Percentiles rank a stretch among this genome's conserved stretches.
phyloP scores from a whole-genome alignment of 2,329 filamentous ascomycete genomes.

The Pseudocercospora fijiensis region DNA sequence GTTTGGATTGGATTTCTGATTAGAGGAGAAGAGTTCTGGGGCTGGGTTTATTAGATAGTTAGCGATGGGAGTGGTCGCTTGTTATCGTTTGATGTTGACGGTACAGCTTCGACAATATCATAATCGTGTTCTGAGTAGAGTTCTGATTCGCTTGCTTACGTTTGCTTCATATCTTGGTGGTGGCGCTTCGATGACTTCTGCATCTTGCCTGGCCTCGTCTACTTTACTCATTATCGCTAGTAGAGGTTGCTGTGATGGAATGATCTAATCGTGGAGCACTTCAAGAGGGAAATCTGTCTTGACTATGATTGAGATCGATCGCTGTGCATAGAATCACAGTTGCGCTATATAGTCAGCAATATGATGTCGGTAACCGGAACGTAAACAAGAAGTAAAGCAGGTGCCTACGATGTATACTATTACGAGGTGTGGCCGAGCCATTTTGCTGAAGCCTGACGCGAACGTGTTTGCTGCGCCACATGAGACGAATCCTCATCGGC shows the following conservation, averaged over 20 bases:
- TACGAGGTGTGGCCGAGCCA: neutral
- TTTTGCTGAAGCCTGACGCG: slow-evolving; percentile 1
- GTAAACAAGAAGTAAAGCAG: neutral
- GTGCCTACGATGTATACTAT: neutral
- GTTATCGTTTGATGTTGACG: slow-evolving; percentile 7
- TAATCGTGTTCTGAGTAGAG: slow-evolving; percentile 12
- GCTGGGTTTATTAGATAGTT: neutral
- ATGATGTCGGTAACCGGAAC: neutral
- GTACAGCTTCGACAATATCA: slow-evolving; percentile 15
- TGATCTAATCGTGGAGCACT: neutral
- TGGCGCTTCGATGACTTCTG: slow-evolving; percentile 15
- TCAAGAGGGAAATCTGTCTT: neutral
- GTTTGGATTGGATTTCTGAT: neutral
- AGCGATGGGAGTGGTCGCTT: slow-evolving; percentile 2
- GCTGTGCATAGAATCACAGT: too few relatives aligned
- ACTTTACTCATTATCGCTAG: slow-evolving; percentile 7
- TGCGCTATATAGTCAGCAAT: neutral
- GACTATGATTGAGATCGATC: neutral
- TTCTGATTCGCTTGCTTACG: slow-evolving; percentile 8
- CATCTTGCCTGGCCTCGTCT: slow-evolving; percentile 16
- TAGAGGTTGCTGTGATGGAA: neutral
- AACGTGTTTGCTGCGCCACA: neutral
- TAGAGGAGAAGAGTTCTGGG: slow-evolving; percentile 6
- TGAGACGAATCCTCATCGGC: neutral
- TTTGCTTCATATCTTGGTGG: slow-evolving; percentile 17